Base-by-base conservation (phyloP, 441 rosid species). In the Jatropha multifida region DNA sequence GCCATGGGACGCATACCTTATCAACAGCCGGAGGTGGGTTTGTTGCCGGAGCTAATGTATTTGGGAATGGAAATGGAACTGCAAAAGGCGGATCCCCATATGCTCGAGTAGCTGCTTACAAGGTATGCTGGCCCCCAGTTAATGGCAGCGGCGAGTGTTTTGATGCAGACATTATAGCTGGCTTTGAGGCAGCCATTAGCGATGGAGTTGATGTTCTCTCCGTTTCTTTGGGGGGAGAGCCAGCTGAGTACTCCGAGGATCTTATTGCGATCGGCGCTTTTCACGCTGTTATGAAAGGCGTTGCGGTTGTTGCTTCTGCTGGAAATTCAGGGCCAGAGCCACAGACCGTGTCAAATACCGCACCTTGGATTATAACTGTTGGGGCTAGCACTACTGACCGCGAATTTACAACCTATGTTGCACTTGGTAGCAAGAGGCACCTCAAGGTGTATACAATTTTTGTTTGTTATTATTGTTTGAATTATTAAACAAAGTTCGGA, bases 31-130 rank as follows among this genome's bases (percentile, higher is more conserved):
- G 78, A 0, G 95, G 93, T 3, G 83, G 49, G 65, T 89, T 83
- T 44, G 95, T 88, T 37, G 68, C 69, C 0, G 80, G 77, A 18
- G 92, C 83, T 32, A 85, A 44, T 65, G 77, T 89, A 49, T 86
- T 80, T n/a, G 90, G 96, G 20, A 63, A 87, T 4, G 94, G 88
- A 12, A 63, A 81, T 7, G 98, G 97, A 7, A 89, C 92, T 2
- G 94, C 94, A 0, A 83, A 92, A 23, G 99, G 99, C 0, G 98
- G 98, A 38, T 87, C 88, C 0, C 93, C 94, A 1, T 72, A 84
- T 0, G 97, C 97, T 3, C 84, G 94, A 4, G 84, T 90, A 4
- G 98, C 99, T 3, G 74, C 90, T 70, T 94, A 94, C 82, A 94
- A 94, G 83, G 97, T 85, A 2, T 93, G 99, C 75, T 91, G 96